Conservation (phyloP, 176 grass and related monocot genomes). For the Pharus latifolius region DNA sequence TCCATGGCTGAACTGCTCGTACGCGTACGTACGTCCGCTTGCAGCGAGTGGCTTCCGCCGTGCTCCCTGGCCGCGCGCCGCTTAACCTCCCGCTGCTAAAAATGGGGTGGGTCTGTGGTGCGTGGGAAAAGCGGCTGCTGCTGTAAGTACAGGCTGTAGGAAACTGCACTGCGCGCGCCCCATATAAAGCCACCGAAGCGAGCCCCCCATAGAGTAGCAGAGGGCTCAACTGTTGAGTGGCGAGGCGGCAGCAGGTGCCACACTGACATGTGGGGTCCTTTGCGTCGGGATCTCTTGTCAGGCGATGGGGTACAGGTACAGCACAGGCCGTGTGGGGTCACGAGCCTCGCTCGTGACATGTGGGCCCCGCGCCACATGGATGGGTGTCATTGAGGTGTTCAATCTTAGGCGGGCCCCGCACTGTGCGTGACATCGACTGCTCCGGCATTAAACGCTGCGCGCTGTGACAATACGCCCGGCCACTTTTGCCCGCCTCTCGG, state of each 20-base stretch:
- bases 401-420: constrained; percentile 27
- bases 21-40: too few species aligned
- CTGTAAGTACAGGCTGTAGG: constrained; percentile 25
- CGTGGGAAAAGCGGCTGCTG: constrained; percentile 2
- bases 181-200: constrained; percentile 22
- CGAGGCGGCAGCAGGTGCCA: neutral
- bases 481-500: too few species aligned
- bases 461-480: constrained; percentile 12
- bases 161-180: neutral
- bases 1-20: too few species aligned
- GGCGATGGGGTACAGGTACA: neutral
- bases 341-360: constrained; percentile 16
- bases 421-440: constrained; percentile 3
- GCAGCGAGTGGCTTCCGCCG: neutral
- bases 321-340: neutral
- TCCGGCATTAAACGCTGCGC: constrained; percentile 13
- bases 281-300: constrained; percentile 12
- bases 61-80: neutral
- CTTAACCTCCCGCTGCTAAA: too few species aligned
- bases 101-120: neutral
- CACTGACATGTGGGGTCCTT: constrained; percentile 49
- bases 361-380: constrained; percentile 34
- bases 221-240: neutral
- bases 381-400: constrained; percentile 50
- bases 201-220: constrained; percentile 35